Base-by-base conservation (phyloP, 2,329 filamentous ascomycete species). In the Colletotrichum sp. region DNA sequence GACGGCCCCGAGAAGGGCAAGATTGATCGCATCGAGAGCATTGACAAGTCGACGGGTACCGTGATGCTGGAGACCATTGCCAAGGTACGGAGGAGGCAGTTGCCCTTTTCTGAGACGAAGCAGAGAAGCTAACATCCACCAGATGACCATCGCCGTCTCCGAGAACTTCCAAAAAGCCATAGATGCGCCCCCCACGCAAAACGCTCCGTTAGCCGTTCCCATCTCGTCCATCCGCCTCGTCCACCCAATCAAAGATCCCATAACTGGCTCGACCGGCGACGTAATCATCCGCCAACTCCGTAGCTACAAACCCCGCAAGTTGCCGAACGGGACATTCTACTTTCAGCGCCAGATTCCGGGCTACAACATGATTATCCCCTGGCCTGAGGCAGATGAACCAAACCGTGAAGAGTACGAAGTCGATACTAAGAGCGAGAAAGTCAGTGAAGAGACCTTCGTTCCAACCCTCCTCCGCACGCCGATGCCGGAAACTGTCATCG, bases 171-270 rank as follows among this genome's bases (percentile, higher is more conserved):
- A 70, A 61, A 72, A 88, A 84, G 80, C 84, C 73, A 60, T 71
- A 77, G 12, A 77, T 61, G 85, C 82, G 85, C 72, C 79, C 83
- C 66, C 82, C 85, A 64, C 89, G 74, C 88, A 89, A 80, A 83
- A 91, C 86, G 43, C 89, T 73, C 87, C 90, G 79, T 82, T 91
- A 68, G 87, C 92, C 36, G 83, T 98, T 36, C 89, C 94, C 70
- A 89, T 97, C 80, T 89, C 91, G 38, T 89, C 94, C 76, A 89
- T 98, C 78, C 94, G 95, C 73, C 94, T 98, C 38, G 95, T 98
- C 65, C 92, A 95, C 81, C 93, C 95, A 26, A 87, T 97, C 70
- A 88, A 88, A 66, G 91, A 97, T 83, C 89, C 91, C 18, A 84
- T 86, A 77, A 94, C 93, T 15, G 93, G 93, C 80, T 80, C 85